Conservation (phyloP, 2,329 filamentous ascomycete species). For the Pyricularia pennisetigena region DNA sequence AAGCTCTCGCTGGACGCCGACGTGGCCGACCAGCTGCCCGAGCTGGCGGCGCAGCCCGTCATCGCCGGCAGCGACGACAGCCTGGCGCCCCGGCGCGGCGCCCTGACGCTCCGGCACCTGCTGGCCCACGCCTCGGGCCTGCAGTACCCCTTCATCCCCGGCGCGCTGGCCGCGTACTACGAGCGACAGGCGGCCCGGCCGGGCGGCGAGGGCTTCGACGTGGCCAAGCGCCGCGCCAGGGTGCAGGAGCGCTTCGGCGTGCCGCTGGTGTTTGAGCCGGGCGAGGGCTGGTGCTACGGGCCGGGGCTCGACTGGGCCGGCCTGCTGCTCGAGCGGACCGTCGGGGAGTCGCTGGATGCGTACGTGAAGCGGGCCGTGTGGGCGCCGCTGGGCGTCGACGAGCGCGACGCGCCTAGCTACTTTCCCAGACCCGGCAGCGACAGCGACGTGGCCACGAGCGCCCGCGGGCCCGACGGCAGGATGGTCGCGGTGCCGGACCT, state of each 20-base stretch:
- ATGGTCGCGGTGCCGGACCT: slow-evolving; percentile 7
- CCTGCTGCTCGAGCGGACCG: slow-evolving; percentile 6
- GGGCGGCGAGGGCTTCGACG: neutral
- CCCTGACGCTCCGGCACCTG: slow-evolving; percentile 13
- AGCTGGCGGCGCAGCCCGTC: slow-evolving; percentile 10
- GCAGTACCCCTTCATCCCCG: slow-evolving; percentile 10
- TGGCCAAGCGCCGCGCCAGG: neutral
- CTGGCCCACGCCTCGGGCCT: slow-evolving; percentile 11
- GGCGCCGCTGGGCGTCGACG: slow-evolving; percentile 9
- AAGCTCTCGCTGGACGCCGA: slow-evolving; percentile 32
- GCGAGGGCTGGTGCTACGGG: slow-evolving; percentile 4
- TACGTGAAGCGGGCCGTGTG: slow-evolving; percentile 9
- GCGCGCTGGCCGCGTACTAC: slow-evolving; percentile 6
- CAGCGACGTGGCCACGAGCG: slow-evolving; percentile 5
- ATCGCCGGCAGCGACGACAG: slow-evolving; percentile 3
- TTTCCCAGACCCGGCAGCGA: neutral
- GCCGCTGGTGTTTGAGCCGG: slow-evolving; percentile 5
- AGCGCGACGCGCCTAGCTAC: neutral
- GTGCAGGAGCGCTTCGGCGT: slow-evolving; percentile 8
- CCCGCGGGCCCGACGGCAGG: slow-evolving; percentile 8
- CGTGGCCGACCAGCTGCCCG: slow-evolving; percentile 16
- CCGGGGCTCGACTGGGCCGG: slow-evolving; percentile 6
- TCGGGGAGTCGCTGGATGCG: slow-evolving; percentile 7
- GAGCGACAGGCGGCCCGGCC: neutral
- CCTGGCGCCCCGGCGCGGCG: slow-evolving; percentile 2